Percentiles rank a stretch among this genome's conserved stretches.
phyloP scores from a whole-genome alignment of 257 asterid genomes.

The Capsicum chinense region DNA sequence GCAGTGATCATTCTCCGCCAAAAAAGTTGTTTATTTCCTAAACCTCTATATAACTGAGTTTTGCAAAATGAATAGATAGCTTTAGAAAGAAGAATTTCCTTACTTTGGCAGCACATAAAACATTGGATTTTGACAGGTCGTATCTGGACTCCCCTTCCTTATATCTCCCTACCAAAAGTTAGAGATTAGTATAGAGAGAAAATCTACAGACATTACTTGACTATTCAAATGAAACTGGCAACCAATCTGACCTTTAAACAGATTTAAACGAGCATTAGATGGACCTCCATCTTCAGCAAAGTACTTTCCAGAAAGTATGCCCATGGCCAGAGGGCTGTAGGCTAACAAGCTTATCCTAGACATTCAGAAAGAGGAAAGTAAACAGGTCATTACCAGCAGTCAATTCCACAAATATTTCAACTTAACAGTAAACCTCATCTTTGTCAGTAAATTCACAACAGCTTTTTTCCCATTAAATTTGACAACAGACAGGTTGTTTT shows the following conservation, averaged over 20 bases:
- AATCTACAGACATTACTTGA: neutral
- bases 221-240: conserved; percentile 24
- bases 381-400: neutral
- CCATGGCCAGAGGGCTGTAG: conserved; percentile 96
- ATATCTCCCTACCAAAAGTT: conserved; percentile 60
- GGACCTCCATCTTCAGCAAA: conserved; percentile 66
- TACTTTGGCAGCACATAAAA: conserved; percentile 64
- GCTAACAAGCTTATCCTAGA: conserved; percentile 63
- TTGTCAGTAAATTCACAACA: conserved; percentile 19
- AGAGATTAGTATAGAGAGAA: conserved; percentile 20
- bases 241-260: conserved; percentile 66
- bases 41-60: neutral
- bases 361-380: neutral
- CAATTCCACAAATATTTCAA: conserved; percentile 16
- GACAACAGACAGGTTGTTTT: conserved; percentile 4
- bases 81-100: conserved; percentile 36
- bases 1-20: neutral
- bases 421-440: neutral
- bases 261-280: conserved; percentile 59
- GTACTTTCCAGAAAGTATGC: conserved; percentile 90
- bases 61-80: conserved; percentile 2
- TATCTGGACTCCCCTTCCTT: conserved; percentile 94
- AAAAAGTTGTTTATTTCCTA: neutral
- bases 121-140: conserved; percentile 55
- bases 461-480: too few relatives aligned